These are phyloP conservation scores for Boletus semigastroideus DNA, from an alignment of 1,284 basidiomycete species.

Conservation along the genomic window DNA sequence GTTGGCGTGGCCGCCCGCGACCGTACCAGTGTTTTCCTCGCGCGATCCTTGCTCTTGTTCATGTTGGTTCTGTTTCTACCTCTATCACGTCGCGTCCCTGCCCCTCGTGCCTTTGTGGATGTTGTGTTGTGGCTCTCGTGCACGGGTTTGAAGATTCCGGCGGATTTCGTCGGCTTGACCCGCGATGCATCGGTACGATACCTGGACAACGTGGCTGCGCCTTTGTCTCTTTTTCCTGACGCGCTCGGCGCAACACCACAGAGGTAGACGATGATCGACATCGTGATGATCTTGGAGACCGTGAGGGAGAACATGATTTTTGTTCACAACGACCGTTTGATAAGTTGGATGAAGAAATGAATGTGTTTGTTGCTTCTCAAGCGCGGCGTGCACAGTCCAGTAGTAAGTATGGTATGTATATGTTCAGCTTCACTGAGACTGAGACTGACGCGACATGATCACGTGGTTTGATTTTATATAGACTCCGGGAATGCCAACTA, in stretches of 20 bases:
- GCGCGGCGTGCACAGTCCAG: not conserved
- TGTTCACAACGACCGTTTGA: not conserved
- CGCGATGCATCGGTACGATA: not conserved
- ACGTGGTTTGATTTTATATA: slow-evolving; percentile 24
- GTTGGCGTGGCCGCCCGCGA: slow-evolving; percentile 17
- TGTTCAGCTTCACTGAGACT: too few relatives aligned
- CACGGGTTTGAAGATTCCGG: not conserved
- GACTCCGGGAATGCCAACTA: too few relatives aligned
- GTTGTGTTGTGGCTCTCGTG: not conserved
- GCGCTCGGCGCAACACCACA: slow-evolving; percentile 3
- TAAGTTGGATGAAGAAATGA: not conserved
- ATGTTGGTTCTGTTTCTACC: not conserved
- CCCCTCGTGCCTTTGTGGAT: not conserved
- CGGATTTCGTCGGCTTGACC: slow-evolving; percentile 1
- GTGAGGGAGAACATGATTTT: slow-evolving; percentile 14
- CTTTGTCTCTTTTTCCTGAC: slow-evolving; percentile 1
- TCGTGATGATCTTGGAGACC: slow-evolving; percentile 10
- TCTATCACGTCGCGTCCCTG: not conserved
- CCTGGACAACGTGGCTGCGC: not conserved
- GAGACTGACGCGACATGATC: slow-evolving; percentile 1
- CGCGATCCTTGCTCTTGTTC: not conserved
- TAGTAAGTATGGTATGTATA: too few relatives aligned
- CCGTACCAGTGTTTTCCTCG: not conserved
- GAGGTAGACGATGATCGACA: slow-evolving; percentile 16
- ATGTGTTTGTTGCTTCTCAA: slow-evolving; percentile 16